These are phyloP conservation scores for Entophlyctis helioformis DNA, from an alignment of 192 early-diverging fungal genomes.

Conservation along the genomic window DNA sequence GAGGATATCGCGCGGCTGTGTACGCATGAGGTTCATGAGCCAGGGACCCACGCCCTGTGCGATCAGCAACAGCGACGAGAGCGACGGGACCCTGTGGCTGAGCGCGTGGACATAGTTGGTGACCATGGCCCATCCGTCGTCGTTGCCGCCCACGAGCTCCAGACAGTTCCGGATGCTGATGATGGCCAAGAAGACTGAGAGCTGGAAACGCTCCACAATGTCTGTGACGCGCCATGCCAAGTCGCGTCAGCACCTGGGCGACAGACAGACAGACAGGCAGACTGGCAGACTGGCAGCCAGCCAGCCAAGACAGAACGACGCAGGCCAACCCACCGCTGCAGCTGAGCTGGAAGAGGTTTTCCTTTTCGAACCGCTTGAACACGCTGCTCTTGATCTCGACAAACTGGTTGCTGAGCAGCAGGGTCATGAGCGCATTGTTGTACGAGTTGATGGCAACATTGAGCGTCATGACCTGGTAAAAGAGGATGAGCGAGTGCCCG, in stretches of 20 bases:
- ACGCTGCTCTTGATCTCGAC: constrained; percentile 96
- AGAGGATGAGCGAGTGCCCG: constrained; percentile 79
- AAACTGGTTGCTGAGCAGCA: constrained; percentile 95
- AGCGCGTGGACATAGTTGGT: constrained; percentile 9
- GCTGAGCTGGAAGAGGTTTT: constrained; percentile 89
- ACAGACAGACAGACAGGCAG: not conserved
- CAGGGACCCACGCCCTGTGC: too few species aligned
- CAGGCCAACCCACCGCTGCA: constrained; percentile 79
- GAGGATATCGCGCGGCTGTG: constrained; percentile 7
- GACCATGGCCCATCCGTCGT: constrained; percentile 8
- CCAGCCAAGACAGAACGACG: too few species aligned
- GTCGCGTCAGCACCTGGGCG: too few species aligned
- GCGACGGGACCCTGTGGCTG: not conserved
- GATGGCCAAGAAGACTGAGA: constrained; percentile 74
- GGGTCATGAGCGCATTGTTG: constrained; percentile 83
- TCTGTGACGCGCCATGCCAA: constrained; percentile 31
- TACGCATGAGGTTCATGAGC: constrained; percentile 26
- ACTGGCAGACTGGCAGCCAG: too few species aligned
- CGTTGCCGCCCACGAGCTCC: constrained; percentile 62
- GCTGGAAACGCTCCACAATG: constrained; percentile 93
- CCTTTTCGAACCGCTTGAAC: constrained; percentile 93
- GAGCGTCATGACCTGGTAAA: constrained; percentile 91
- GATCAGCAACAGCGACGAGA: constrained; percentile 6
- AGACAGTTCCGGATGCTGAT: constrained; percentile 85
- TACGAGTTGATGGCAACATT: constrained; percentile 96